Conservation (phyloP, 106 monocot species). For the Platanthera zijinensis region DNA sequence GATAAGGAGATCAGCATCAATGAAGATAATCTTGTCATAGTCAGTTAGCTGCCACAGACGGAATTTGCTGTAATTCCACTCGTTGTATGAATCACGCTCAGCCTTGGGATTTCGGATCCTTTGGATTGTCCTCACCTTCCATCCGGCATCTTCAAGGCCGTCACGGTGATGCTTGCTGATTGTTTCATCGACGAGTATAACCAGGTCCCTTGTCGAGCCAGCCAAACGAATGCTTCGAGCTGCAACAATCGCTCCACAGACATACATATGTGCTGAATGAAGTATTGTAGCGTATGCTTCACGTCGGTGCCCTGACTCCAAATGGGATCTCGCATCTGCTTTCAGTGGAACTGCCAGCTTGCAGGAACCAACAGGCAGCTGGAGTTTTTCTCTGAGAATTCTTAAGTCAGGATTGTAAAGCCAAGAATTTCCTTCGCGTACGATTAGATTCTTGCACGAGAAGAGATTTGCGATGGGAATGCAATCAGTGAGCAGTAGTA, state of each 20-base stretch:
- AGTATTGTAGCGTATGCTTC: constrained; percentile 30
- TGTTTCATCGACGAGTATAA: constrained; percentile 41
- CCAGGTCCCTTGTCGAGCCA: constrained; percentile 25
- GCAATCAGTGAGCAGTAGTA: constrained; percentile 64
- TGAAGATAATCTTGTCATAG: constrained; percentile 50
- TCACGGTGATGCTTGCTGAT: constrained; percentile 30
- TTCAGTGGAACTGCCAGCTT: constrained; percentile 53
- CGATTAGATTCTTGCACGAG: constrained; percentile 45
- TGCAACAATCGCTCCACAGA: constrained; percentile 45
- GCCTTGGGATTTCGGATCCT: constrained; percentile 58
- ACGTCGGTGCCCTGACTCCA: constrained; percentile 11
- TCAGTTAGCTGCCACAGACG: constrained; percentile 55
- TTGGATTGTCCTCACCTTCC: constrained; percentile 33
- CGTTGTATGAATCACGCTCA: constrained; percentile 42
- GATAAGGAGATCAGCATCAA: constrained; percentile 50
- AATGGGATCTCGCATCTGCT: constrained; percentile 13
- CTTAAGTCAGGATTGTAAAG: constrained; percentile 48
- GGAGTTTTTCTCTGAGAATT: constrained; percentile 43
- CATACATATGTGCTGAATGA: constrained; percentile 39
- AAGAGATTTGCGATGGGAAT: constrained; percentile 86
- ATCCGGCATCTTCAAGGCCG: constrained; percentile 25
- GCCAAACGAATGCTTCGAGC: constrained; percentile 49
- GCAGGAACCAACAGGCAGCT: constrained; percentile 71
- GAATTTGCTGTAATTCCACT: constrained; percentile 73
- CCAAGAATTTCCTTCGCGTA: constrained; percentile 51